phyloP scores from a whole-genome alignment of 352 stramenopile species.

The Phytophthora citrophthora region DNA sequence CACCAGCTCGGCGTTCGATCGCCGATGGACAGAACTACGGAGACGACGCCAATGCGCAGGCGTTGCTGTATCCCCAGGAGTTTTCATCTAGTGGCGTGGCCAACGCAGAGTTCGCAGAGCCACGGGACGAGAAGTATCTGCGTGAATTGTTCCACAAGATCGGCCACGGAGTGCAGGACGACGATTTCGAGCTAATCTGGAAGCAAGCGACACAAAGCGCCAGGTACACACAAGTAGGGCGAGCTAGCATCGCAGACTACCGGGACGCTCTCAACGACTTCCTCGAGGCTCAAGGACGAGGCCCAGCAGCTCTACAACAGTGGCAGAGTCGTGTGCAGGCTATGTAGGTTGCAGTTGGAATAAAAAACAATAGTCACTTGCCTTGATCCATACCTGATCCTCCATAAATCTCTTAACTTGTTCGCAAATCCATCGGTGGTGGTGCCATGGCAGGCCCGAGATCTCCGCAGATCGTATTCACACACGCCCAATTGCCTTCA shows the following conservation, averaged over 20 bases:
- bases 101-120: slow-evolving; percentile 86
- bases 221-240: slow-evolving; percentile 49
- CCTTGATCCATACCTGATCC: slow-evolving; percentile 8
- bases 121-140: slow-evolving; percentile 64
- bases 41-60: slow-evolving; percentile 79
- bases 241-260: slow-evolving; percentile 72
- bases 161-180: slow-evolving; percentile 60
- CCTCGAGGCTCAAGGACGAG: slow-evolving; percentile 54
- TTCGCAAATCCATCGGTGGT: slow-evolving; percentile 45
- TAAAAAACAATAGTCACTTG: slow-evolving; percentile 27
- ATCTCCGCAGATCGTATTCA: slow-evolving; percentile 88
- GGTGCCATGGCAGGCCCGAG: slow-evolving; percentile 43
- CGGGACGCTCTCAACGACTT: slow-evolving; percentile 79
- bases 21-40: slow-evolving; percentile 92
- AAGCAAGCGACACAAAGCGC: slow-evolving; percentile 50
- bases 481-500: slow-evolving; percentile 91
- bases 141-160: slow-evolving; percentile 74
- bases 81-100: slow-evolving; percentile 82
- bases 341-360: slow-evolving; percentile 18
- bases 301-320: slow-evolving; percentile 48
- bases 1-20: slow-evolving; percentile 75
- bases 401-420: slow-evolving; percentile 17
- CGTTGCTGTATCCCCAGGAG: slow-evolving; percentile 86
- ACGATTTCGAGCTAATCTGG: slow-evolving; percentile 81
- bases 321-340: slow-evolving; percentile 54